Evolutionary conservation across 2,329 filamentous ascomycete genomes (phyloP).

Genomic region (Exophiala mesophila): DNA sequence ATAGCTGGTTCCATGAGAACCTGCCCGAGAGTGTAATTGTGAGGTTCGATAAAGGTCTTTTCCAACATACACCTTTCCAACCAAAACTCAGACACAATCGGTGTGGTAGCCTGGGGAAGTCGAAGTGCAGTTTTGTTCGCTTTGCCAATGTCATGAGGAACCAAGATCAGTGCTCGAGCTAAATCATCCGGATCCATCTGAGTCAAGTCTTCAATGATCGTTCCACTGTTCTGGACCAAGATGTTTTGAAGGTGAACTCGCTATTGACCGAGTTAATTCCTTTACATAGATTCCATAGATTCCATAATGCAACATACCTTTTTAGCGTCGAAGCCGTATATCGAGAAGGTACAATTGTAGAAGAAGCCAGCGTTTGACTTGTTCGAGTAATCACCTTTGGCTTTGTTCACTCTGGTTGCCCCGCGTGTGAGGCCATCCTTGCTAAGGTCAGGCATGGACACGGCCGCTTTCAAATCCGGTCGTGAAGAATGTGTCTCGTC

Average conservation of each 20-base stretch:
- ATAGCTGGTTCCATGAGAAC: constrained; percentile 71
- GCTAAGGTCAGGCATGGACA: constrained; percentile 14
- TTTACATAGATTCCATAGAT: constrained; percentile 8
- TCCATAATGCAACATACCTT: constrained; percentile 14
- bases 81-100: constrained; percentile 80
- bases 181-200: background rate
- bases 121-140: constrained; percentile 32
- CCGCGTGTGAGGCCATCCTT: background rate
- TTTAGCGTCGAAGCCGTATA: constrained; percentile 13
- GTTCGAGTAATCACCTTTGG: constrained; percentile 10
- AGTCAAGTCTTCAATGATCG: constrained; percentile 30
- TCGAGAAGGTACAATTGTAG: constrained; percentile 8
- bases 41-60: constrained; percentile 65
- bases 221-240: constrained; percentile 38
- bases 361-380: constrained; percentile 5
- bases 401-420: background rate
- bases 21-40: constrained; percentile 66
- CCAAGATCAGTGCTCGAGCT: constrained; percentile 40
- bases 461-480: constrained; percentile 26
- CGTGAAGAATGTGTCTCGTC: constrained; percentile 20
- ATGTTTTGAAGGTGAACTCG: constrained; percentile 37
- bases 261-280: constrained; percentile 22
- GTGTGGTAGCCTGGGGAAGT: constrained; percentile 1
- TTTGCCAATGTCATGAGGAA: constrained; percentile 35
- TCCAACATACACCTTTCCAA: constrained; percentile 81